Conservation (phyloP, 331 rosid species). For the Dryas integrifolia region DNA sequence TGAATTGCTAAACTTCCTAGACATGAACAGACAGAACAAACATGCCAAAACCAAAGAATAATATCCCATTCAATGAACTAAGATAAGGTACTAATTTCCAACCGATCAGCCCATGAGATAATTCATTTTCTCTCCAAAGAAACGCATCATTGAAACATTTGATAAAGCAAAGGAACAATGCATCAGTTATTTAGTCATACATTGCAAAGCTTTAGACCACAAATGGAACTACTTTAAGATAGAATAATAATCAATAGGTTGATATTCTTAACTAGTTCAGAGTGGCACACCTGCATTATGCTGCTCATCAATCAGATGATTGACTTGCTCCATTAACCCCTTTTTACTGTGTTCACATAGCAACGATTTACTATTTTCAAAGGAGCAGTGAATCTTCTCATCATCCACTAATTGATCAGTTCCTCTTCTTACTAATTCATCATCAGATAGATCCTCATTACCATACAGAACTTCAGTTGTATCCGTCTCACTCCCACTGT, state of each 20-base stretch:
- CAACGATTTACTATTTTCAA: too few species aligned
- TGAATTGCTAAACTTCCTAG: background rate
- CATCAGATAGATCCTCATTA: slow-evolving; percentile 28
- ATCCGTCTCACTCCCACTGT: slow-evolving; percentile 33
- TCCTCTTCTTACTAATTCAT: slow-evolving; percentile 25
- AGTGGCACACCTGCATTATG: slow-evolving; percentile 44
- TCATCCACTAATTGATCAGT: slow-evolving; percentile 19
- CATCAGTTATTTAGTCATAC: background rate
- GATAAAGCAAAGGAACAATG: background rate
- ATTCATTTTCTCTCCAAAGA: background rate
- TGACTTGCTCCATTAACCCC: slow-evolving; percentile 22
- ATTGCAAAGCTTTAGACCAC: slow-evolving; percentile 1
- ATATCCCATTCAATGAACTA: background rate
- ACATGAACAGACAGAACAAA: background rate
- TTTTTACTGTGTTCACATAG: background rate
- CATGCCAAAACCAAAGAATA: background rate
- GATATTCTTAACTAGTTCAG: background rate
- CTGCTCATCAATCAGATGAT: slow-evolving; percentile 14
- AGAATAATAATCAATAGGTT: background rate
- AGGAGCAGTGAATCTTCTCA: slow-evolving; percentile 15
- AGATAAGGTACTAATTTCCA: background rate
- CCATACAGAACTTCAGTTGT: slow-evolving; percentile 49
- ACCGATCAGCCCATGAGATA: background rate
- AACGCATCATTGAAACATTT: background rate
- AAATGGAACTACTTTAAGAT: background rate